A percentile compares a stretch with the other conserved stretches of the same genome.
Conservation (phyloP, 2,329 filamentous ascomycete species). For the Stemphylium vesicarium region DNA sequence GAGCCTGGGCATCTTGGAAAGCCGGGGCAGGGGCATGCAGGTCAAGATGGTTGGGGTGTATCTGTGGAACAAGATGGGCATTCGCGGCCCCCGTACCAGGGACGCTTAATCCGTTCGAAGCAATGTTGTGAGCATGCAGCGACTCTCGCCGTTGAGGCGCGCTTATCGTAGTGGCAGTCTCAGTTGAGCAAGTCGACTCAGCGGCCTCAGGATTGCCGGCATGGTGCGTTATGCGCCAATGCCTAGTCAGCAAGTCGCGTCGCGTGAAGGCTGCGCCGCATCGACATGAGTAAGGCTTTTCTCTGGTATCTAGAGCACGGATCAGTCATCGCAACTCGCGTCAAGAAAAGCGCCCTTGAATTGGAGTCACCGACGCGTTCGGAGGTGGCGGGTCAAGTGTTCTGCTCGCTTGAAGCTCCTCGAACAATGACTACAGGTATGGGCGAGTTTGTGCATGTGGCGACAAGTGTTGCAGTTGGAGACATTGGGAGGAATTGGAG, state of each 20-base stretch:
- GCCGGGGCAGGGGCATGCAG: slow-evolving; percentile 16
- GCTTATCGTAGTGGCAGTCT: slow-evolving; percentile 7
- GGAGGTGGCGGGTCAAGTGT: slow-evolving; percentile 39
- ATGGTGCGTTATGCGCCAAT: slow-evolving; percentile 40
- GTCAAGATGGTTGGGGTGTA: slow-evolving; percentile 16
- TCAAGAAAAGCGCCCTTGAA: background rate
- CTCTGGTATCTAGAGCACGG: slow-evolving; percentile 32
- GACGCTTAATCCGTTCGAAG: slow-evolving; percentile 1
- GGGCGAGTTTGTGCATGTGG: slow-evolving; percentile 34
- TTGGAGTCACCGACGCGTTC: slow-evolving; percentile 35
- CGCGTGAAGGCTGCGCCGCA: slow-evolving; percentile 38
- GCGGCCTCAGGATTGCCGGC: slow-evolving; percentile 10
- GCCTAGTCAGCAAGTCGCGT: slow-evolving; percentile 39
- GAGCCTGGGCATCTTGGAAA: slow-evolving; percentile 19
- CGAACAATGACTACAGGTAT: slow-evolving; percentile 37
- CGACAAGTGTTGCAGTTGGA: slow-evolving; percentile 29
- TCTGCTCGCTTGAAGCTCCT: slow-evolving; percentile 40
- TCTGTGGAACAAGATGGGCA: slow-evolving; percentile 8
- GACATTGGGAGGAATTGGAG: slow-evolving; percentile 11
- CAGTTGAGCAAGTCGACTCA: slow-evolving; percentile 13
- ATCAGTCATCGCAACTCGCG: slow-evolving; percentile 15
- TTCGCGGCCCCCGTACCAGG: background rate
- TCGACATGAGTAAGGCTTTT: slow-evolving; percentile 39
- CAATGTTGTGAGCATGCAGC: background rate
- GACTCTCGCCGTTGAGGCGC: slow-evolving; percentile 3